A percentile compares a stretch with the other conserved stretches of the same genome.
Evolutionary conservation across 495 filamentous ascomycete genomes (phyloP).

Genomic region (Staphylotrichum longicolle): DNA sequence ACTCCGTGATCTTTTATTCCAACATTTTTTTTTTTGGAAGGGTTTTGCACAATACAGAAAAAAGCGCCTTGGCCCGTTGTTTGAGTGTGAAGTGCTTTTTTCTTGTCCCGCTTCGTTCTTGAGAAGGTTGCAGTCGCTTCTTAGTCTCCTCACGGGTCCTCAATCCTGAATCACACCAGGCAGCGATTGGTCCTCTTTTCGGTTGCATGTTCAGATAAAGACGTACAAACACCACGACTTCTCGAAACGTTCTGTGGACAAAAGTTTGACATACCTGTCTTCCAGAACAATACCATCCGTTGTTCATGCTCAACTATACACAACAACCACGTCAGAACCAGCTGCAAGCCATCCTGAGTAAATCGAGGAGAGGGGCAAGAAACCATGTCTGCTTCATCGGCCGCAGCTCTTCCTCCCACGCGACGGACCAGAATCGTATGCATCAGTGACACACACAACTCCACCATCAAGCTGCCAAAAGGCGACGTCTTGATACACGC

Average conservation of each 20-base stretch:
- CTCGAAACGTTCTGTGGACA: too few relatives aligned
- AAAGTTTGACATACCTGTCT: not conserved
- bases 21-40: too few relatives aligned
- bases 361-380: not conserved
- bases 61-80: too few relatives aligned
- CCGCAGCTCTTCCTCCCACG: constrained; percentile 16
- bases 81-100: not conserved
- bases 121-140: too few relatives aligned
- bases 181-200: not conserved
- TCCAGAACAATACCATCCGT: not conserved
- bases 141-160: too few relatives aligned
- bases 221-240: not conserved
- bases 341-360: too few relatives aligned
- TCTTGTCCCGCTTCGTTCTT: not conserved
- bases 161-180: not conserved
- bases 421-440: constrained; percentile 55
- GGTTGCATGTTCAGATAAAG: too few relatives aligned
- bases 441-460: constrained; percentile 89
- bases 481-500: constrained; percentile 91
- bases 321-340: not conserved
- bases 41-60: too few relatives aligned
- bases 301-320: not conserved
- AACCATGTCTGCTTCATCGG: constrained; percentile 10
- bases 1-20: too few relatives aligned
- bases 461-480: constrained; percentile 61